A percentile compares a stretch with the other conserved stretches of the same genome.
Evolutionary conservation across 805 yeast genomes (phyloP).

Genomic region (Sugiyamaella smithiae): DNA sequence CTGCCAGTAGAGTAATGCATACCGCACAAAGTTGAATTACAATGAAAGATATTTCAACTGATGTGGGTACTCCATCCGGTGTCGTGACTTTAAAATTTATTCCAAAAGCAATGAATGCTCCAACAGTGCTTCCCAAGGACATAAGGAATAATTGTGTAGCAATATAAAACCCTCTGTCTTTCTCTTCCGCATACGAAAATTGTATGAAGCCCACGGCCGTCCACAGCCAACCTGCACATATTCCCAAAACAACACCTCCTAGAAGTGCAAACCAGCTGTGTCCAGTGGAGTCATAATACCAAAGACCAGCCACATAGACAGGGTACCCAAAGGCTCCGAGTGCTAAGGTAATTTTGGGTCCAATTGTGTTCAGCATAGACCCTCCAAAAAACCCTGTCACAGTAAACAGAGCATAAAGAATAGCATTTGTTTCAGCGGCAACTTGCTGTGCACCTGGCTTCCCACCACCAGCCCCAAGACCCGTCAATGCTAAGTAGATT

Average conservation of each 20-base stretch:
- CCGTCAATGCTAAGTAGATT: slow-evolving; percentile 5
- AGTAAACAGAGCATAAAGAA: slow-evolving; percentile 3
- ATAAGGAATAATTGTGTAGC: slow-evolving; percentile 57
- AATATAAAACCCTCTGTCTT: slow-evolving; percentile 48
- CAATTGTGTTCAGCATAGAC: slow-evolving; percentile 49
- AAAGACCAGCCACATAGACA: slow-evolving; percentile 44
- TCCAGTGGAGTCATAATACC: slow-evolving; percentile 42
- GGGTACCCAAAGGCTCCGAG: slow-evolving; percentile 48
- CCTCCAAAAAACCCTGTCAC: slow-evolving; percentile 53
- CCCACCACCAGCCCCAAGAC: slow-evolving; percentile 13
- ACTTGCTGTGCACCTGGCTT: slow-evolving; percentile 7
- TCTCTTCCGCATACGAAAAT: slow-evolving; percentile 55
- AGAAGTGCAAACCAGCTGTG: slow-evolving; percentile 43
- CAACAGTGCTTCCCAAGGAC: slow-evolving; percentile 59
- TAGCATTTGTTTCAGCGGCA: slow-evolving; percentile 4
- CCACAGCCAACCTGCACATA: slow-evolving; percentile 9
- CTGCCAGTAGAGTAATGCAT: slow-evolving; percentile 1
- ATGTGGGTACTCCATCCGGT: slow-evolving; percentile 6
- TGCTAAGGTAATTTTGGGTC: slow-evolving; percentile 40
- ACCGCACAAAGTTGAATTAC: slow-evolving; percentile 8
- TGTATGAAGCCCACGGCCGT: slow-evolving; percentile 46
- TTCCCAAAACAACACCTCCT: slow-evolving; percentile 8
- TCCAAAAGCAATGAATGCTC: slow-evolving; percentile 51
- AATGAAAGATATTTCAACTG: slow-evolving; percentile 9
- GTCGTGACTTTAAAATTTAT: not conserved